These are phyloP conservation scores for Cystobasidiaceae sp. DNA, from an alignment of 1,284 basidiomycete species.

Conservation along the genomic window DNA sequence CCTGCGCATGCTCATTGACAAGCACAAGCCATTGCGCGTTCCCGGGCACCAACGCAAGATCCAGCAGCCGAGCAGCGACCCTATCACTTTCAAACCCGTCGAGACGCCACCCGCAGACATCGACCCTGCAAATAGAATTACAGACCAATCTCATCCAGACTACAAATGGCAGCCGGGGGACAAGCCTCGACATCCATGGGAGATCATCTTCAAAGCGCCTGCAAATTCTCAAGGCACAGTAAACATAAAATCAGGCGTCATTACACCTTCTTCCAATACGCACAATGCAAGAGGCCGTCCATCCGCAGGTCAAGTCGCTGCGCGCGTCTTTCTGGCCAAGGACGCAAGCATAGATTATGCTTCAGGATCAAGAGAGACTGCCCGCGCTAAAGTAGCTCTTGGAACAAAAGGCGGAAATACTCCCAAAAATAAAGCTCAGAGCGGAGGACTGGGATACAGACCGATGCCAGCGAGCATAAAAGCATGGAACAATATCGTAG, in stretches of 20 bases:
- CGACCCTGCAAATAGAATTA: constrained; percentile 5
- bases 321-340: constrained; percentile 17
- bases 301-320: constrained; percentile 20
- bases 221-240: background rate
- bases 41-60: constrained; percentile 24
- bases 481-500: constrained; percentile 23
- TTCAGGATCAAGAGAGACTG: constrained; percentile 13
- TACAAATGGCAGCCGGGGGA: constrained; percentile 22
- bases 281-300: background rate
- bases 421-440: background rate
- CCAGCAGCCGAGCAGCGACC: constrained; percentile 24
- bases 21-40: constrained; percentile 66
- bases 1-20: constrained; percentile 76
- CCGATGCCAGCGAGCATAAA: constrained; percentile 6
- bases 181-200: constrained; percentile 26
- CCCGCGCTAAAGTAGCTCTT: constrained; percentile 23
- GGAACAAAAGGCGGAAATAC: constrained; percentile 3
- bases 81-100: background rate
- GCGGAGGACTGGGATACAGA: background rate
- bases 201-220: constrained; percentile 14
- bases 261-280: background rate
- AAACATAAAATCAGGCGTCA: constrained; percentile 4
- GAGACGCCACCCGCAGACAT: background rate
- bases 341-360: constrained; percentile 28
- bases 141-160: constrained; percentile 17